Evolutionary conservation across 1,284 basidiomycete species (phyloP), one percentile per base, ranked within the genome.

Genomic region (Fomitopsis pinicola): DNA sequence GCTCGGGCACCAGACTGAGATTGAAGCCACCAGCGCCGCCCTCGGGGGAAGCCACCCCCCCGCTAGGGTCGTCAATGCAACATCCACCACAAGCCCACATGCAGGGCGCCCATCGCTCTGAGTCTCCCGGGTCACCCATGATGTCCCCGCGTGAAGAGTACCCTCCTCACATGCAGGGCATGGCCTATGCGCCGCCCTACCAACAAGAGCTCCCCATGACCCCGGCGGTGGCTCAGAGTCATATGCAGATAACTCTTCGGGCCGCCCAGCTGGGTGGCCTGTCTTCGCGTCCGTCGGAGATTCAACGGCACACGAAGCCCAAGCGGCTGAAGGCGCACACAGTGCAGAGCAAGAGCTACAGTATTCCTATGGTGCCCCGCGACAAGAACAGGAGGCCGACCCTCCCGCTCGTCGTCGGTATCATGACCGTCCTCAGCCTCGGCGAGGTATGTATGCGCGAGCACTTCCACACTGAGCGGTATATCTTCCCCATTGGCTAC

Each of bases 401-500:
- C 71, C 74, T 92, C 4, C 91, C 91, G 0, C 74, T 92, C 38
- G 89, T 85, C 65, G 88, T 92, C 17, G 90, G 90, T 35, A 92
- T 92, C 69, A 91, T 92, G 88, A 90, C 88, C 1, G 86, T 92
- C 22, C 77, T 86, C 60, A 83, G 71, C 61, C 77, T 93, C 0
- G 91, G 91, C 5, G 80, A 85, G 63, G 83, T 92, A 5, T 91
- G 88, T 69, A 85, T 87, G 83, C 80, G 88, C 52, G 89, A 92
- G 67, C 88, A 91, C 71, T 92, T 92, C 69, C 88, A 91, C 71
- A 91, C 91, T 0, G 90, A 92, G 71, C 78, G 91, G 61, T 92
- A 92, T 71, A 92, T 93, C 65, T 93, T 91, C 68, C 91, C 91
- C 19, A 87, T 92, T 55, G 90, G 90, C 19, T 93, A 92, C 70